Percentiles rank a stretch among this genome's conserved stretches.
Conservation (phyloP, 176 grass and related monocot species). For the bread wheat (Triticum aestivum) region IWGSC_CS_RefSeq_v2.1 NC_057800.1:147485977-147486476, state of each 20-base stretch:
- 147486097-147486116: neutral
- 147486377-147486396: too few relatives aligned
- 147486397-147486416: too few relatives aligned
- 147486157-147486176: neutral
- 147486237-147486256: neutral
- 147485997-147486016: neutral
- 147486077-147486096: constrained; percentile 9
- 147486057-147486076: neutral
- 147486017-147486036: neutral
- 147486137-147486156: neutral
- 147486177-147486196: neutral
- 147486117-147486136: neutral
- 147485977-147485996: neutral
- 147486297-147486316: too few relatives aligned
- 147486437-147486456: too few relatives aligned
- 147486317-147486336: too few relatives aligned
- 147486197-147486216: neutral
- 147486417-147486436: too few relatives aligned
- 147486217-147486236: neutral
- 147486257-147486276: neutral
- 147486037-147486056: neutral
- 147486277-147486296: too few relatives aligned
- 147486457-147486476: too few relatives aligned
- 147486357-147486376: too few relatives aligned
- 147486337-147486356: too few relatives aligned